Conservation (phyloP, 2,329 filamentous ascomycete genomes). For the Cercospora sp. region DNA sequence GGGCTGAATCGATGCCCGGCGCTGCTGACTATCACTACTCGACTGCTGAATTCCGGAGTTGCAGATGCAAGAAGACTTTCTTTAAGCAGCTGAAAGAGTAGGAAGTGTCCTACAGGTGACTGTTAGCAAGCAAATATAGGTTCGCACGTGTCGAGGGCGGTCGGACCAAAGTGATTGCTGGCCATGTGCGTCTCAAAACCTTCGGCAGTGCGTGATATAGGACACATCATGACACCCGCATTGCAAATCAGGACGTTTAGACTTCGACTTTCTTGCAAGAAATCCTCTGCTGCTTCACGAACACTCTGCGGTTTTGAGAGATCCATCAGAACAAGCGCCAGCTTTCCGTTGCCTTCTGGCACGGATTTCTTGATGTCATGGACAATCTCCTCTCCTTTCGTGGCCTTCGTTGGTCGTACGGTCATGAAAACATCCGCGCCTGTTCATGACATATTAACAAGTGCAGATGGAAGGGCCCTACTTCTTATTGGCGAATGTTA, state of each 20-base stretch:
- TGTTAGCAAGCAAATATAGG: not conserved
- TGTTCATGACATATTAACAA: not conserved
- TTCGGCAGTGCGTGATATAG: conserved; percentile 2
- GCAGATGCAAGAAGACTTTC: conserved; percentile 39
- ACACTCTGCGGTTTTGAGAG: conserved; percentile 35
- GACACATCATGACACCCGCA: conserved; percentile 16
- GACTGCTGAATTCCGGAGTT: conserved; percentile 38
- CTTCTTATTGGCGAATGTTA: not conserved
- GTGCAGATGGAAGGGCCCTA: not conserved
- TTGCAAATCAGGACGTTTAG: conserved; percentile 23
- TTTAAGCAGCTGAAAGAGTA: conserved; percentile 55
- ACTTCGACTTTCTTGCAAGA: conserved; percentile 7
- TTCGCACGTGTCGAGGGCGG: not conserved
- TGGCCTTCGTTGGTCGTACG: not conserved
- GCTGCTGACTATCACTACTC: conserved; percentile 49
- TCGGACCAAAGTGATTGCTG: conserved; percentile 49
- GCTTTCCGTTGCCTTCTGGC: not conserved
- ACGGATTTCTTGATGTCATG: not conserved
- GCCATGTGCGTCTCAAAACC: conserved; percentile 52
- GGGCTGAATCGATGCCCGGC: conserved; percentile 43
- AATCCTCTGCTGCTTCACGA: conserved; percentile 31
- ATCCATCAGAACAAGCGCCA: conserved; percentile 26
- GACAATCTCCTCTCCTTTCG: conserved; percentile 2
- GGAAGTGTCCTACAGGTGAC: conserved; percentile 45
- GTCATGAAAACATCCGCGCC: conserved; percentile 15